phyloP scores from a whole-genome alignment of 2,329 filamentous ascomycete genomes.

The Aaosphaeria arxii region DNA sequence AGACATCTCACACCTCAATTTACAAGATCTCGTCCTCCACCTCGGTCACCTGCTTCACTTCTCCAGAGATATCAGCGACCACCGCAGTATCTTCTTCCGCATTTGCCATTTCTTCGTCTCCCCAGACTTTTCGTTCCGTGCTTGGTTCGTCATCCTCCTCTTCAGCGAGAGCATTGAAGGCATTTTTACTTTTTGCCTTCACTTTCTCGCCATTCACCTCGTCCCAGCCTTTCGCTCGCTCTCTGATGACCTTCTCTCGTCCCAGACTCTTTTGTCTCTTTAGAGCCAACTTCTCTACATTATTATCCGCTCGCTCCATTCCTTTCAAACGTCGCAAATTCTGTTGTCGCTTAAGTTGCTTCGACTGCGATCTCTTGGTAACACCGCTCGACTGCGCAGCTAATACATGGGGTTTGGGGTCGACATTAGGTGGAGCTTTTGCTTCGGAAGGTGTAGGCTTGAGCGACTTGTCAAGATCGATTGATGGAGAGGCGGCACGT shows the following conservation, averaged over 20 bases:
- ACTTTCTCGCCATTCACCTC: conserved; percentile 27
- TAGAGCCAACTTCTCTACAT: conserved; percentile 53
- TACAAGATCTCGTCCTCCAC: conserved; percentile 27
- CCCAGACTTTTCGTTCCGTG: conserved; percentile 19
- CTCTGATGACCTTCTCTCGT: conserved; percentile 48
- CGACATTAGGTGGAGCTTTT: conserved; percentile 17
- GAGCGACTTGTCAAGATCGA: conserved; percentile 66
- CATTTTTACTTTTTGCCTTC: conserved; percentile 11
- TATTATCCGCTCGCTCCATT: conserved; percentile 54
- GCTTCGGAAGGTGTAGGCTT: conserved; percentile 52
- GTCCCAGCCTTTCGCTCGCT: conserved; percentile 44
- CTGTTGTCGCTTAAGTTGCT: conserved; percentile 53
- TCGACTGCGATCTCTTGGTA: conserved; percentile 62
- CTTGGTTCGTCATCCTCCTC: conserved; percentile 11
- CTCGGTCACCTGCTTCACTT: conserved; percentile 13
- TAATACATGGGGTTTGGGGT: conserved; percentile 54
- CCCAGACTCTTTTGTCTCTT: conserved; percentile 54
- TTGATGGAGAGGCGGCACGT: conserved; percentile 67
- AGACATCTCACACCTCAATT: neutral
- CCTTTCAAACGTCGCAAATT: conserved; percentile 44
- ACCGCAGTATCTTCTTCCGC: neutral
- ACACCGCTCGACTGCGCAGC: conserved; percentile 69
- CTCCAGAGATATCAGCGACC: conserved; percentile 7
- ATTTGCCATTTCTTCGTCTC: conserved; percentile 27
- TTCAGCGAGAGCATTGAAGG: conserved; percentile 14